These are phyloP conservation scores for Hysterangium stoloniferum DNA, from an alignment of 768 basidiomycete genomes.

Conservation along the genomic window DNA sequence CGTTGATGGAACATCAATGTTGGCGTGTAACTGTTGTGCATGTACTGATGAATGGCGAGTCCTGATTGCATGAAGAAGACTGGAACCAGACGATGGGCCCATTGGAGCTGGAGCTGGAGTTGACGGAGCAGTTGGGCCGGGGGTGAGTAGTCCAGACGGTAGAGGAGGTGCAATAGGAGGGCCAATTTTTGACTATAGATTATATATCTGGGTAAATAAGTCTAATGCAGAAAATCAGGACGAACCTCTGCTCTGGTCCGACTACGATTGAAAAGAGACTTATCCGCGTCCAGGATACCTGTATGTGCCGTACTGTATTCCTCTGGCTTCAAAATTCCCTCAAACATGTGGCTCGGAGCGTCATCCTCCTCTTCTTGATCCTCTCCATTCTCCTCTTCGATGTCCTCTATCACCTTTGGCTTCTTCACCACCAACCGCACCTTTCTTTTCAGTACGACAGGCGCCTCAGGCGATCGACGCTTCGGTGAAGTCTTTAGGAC, in stretches of 20 bases:
- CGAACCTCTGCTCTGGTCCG: slow-evolving; percentile 68
- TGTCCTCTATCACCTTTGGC: slow-evolving; percentile 20
- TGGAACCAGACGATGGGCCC: slow-evolving; percentile 24
- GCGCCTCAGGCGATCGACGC: background rate
- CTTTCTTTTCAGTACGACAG: background rate
- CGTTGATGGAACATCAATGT: background rate
- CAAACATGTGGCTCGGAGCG: slow-evolving; percentile 59
- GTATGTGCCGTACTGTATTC: slow-evolving; percentile 75
- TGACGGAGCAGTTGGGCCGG: slow-evolving; percentile 9
- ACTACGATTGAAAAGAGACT: slow-evolving; percentile 65
- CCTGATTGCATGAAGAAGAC: slow-evolving; percentile 2
- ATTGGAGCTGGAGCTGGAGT: slow-evolving; percentile 30
- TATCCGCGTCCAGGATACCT: slow-evolving; percentile 50
- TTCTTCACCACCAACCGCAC: slow-evolving; percentile 5
- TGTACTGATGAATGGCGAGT: background rate
- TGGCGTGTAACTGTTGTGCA: slow-evolving; percentile 16
- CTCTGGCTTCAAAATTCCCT: slow-evolving; percentile 61
- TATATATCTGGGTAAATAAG: background rate
- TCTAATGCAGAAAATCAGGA: slow-evolving; percentile 4
- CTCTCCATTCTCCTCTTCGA: slow-evolving; percentile 17
- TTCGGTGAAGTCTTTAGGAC: background rate
- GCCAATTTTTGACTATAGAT: slow-evolving; percentile 26
- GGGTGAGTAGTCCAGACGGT: slow-evolving; percentile 2
- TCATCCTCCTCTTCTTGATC: slow-evolving; percentile 49
- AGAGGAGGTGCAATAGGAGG: slow-evolving; percentile 31